Evolutionary conservation across 2,329 filamentous ascomycete species (phyloP).

Genomic region (Amauroascus niger): DNA sequence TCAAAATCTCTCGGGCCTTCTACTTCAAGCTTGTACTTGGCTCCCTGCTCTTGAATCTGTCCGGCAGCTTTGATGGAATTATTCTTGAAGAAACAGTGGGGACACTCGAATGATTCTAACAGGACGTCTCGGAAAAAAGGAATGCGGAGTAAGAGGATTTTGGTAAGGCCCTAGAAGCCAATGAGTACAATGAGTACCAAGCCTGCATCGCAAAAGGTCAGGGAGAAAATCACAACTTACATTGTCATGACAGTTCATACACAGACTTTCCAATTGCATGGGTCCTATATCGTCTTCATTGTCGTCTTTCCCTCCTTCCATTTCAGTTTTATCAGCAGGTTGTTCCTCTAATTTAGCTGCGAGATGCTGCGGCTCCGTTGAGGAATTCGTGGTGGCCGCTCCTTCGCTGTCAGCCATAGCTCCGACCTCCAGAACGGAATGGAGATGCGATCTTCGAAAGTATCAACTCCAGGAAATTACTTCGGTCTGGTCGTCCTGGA

Average conservation of each 20-base stretch:
- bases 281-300: constrained; percentile 33
- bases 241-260: constrained; percentile 78
- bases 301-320: background rate
- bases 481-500: background rate
- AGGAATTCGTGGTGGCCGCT: background rate
- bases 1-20: constrained; percentile 64
- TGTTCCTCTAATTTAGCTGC: background rate
- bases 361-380: background rate
- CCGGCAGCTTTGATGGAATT: constrained; percentile 90
- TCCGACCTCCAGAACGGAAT: background rate
- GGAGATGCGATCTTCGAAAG: background rate
- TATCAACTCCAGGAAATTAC: too few species aligned
- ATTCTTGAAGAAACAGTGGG: constrained; percentile 80
- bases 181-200: background rate
- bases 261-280: constrained; percentile 56
- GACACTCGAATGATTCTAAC: constrained; percentile 91
- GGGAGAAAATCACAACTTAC: constrained; percentile 34
- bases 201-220: background rate
- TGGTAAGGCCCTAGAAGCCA: constrained; percentile 59
- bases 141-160: constrained; percentile 80
- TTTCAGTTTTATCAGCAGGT: background rate
- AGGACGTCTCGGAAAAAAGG: constrained; percentile 97
- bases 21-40: constrained; percentile 71
- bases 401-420: background rate
- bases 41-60: constrained; percentile 79